Base-by-base conservation (phyloP, 352 stramenopile species). In the Pythium folliculosum region DNA sequence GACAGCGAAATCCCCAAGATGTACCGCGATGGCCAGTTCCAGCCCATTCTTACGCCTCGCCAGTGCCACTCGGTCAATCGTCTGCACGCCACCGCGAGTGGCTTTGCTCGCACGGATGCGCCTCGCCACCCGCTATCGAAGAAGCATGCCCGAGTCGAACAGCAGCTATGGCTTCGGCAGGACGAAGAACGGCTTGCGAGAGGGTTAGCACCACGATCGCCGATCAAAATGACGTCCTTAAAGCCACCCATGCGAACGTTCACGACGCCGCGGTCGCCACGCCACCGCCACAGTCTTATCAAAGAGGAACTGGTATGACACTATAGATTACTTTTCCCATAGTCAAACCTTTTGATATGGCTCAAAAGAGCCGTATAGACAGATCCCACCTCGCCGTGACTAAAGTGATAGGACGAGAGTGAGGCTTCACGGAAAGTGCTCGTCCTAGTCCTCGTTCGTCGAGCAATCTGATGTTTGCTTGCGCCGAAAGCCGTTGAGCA, bases 21-120 rank as follows among this genome's bases (percentile, higher is more conserved):
- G 57, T 89, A 78, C 67, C 80, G 82, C n/a, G 69, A 78, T 19
- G 82, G 80, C 0, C 70, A 75, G 21, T 90, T 89, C 67, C 67
- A 77, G 13, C 71, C 80, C 14, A 47, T 90, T 2, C 63, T 90
- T 38, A 76, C 77, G 10, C 57, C 80, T 0, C 63, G 72, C 10
- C 82, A 90, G 54, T 71, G 71, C 14, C 71, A 85, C 50, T 79
- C 80, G 0, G 78, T 87, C 0, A 82, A 84, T 67, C 73, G 80
- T 5, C 63, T 89, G 0, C 69, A 86, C 50, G 47, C 80, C 10
- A 84, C 69, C 16, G 68, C 75, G 0, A 66, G 70, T 13, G 63
- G 69, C 1, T 72, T 72, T 23, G 43, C 57, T 7, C 25, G 68
- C 32, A 19, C 32, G 12, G 54, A 53, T n/a, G 52, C 16, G 10